phyloP scores from a whole-genome alignment of 495 filamentous ascomycete species.

The Podospora sp. region DNA sequence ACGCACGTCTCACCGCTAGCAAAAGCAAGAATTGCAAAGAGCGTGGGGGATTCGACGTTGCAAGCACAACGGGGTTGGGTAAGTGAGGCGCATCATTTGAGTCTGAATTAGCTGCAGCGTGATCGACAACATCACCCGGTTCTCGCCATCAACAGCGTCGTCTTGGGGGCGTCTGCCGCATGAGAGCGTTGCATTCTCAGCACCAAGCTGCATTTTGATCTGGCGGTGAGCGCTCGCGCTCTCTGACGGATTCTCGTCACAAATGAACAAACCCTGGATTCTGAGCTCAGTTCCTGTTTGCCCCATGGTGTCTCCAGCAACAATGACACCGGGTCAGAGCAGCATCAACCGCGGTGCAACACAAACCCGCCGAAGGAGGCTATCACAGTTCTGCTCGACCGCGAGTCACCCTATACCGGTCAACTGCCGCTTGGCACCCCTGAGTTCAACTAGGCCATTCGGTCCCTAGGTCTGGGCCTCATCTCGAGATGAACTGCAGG shows the following conservation, averaged over 20 bases:
- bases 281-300: constrained; percentile 11
- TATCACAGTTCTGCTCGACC: not conserved
- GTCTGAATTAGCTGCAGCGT: constrained; percentile 23
- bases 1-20: not conserved
- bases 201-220: constrained; percentile 17
- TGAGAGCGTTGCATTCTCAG: constrained; percentile 30
- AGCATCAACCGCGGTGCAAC: not conserved
- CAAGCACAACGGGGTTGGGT: not conserved
- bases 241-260: not conserved
- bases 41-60: constrained; percentile 12
- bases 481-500: not conserved
- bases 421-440: constrained; percentile 1
- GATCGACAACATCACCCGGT: constrained; percentile 32
- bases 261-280: not conserved
- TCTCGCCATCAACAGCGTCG: constrained; percentile 22
- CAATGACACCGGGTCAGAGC: not conserved
- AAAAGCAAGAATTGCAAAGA: not conserved
- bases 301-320: not conserved
- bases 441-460: not conserved
- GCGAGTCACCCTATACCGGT: not conserved
- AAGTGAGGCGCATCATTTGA: constrained; percentile 8
- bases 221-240: constrained; percentile 23
- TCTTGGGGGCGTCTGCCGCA: constrained; percentile 14
- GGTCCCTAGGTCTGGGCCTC: not conserved
- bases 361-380: not conserved